phyloP scores from a whole-genome alignment of 805 yeast genomes.

The Metschnikowia reukaufii region DNA sequence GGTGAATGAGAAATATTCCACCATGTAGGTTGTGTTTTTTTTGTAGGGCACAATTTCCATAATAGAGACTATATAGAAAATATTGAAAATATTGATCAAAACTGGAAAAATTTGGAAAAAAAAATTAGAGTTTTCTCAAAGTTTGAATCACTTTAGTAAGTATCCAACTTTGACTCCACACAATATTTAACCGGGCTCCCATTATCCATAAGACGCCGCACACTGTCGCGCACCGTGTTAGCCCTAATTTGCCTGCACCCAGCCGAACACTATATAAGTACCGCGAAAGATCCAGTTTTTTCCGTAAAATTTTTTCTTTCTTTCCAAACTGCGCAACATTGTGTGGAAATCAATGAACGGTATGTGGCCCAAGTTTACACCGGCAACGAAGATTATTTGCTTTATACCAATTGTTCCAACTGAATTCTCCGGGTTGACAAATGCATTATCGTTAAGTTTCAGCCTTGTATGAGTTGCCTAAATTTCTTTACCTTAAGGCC shows the following conservation, averaged over 20 bases:
- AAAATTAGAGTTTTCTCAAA: no score
- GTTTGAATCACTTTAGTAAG: no score
- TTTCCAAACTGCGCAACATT: slow-evolving; percentile 11
- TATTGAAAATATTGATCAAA: no score
- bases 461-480: slow-evolving; percentile 57
- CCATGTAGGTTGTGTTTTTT: no score
- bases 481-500: background rate
- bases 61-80: no score
- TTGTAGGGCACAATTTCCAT: no score
- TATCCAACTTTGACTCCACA: no score
- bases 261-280: slow-evolving; percentile 1
- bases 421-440: slow-evolving; percentile 54
- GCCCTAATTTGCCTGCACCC: slow-evolving; percentile 9
- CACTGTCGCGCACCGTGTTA: no score
- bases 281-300: background rate
- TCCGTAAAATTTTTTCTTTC: slow-evolving; percentile 5
- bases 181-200: no score
- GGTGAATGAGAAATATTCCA: no score
- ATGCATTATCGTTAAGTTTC: slow-evolving; percentile 58
- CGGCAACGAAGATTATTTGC: slow-evolving; percentile 49
- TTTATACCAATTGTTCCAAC: slow-evolving; percentile 60
- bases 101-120: no score
- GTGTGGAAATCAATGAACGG: slow-evolving; percentile 27
- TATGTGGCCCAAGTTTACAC: slow-evolving; percentile 18
- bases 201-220: no score